Evolutionary conservation across 192 early-diverging fungal species (phyloP), one percentile per base, ranked within the genome.

Genomic region (Dissophora ornata): DNA sequence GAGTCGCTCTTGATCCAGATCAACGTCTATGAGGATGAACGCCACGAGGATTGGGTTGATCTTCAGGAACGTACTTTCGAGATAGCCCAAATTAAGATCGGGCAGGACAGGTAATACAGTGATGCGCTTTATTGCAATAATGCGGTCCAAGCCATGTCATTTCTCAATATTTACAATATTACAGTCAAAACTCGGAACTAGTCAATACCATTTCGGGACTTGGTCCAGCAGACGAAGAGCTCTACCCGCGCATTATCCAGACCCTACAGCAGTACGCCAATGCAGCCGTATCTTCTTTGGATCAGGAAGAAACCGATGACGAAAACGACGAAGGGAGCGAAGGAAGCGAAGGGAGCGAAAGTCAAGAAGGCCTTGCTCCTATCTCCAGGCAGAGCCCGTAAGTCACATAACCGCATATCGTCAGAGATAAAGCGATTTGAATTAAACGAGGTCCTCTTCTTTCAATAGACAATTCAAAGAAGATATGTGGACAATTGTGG

Each of bases 401-500:
- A 21, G 65, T 54, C 25, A 42, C n/a, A n/a, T n/a, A n/a, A n/a
- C n/a, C n/a, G n/a, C n/a, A n/a, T n/a, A n/a, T 28, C 7, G 1
- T 26, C 47, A 3, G 15, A 9, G n/a, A n/a, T n/a, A n/a, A n/a
- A n/a, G n/a, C n/a, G n/a, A n/a, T n/a, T n/a, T n/a, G n/a, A n/a
- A n/a, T n/a, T n/a, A n/a, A 38, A 38, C 36, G 36, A 12, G 5
- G 36, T 38, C 5, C 36, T 38, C 36, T 38, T 38, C 36, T 9
- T 15, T n/a, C 29, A 47, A 47, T 67, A 81, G 80, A 11, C 69
- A 66, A 46, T 69, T 80, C 61, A 71, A 69, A 18, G 64, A 78
- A 25, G 84, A 87, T 73, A 62, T 83, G 3, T 87, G 84, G 84
- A 83, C 81, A 13, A 75, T 87, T 16, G 62, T 85, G 3, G 69